Conservation (phyloP, 805 yeast species). For the Lipomyces sp. region DNA sequence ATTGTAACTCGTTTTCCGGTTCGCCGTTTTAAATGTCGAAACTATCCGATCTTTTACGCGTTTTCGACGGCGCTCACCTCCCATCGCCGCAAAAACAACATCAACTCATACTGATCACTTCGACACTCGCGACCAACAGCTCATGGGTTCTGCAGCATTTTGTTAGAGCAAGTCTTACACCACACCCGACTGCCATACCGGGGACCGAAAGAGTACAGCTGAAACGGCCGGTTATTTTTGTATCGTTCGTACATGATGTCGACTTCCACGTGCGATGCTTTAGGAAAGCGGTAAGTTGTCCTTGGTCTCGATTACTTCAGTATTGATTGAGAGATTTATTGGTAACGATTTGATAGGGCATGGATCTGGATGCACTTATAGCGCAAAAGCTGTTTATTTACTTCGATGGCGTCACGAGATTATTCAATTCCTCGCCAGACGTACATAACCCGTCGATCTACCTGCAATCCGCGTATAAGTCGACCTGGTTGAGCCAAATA, state of each 20-base stretch:
- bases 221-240: conserved; percentile 16
- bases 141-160: conserved; percentile 34
- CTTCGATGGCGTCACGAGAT: conserved; percentile 25
- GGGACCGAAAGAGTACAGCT: background rate
- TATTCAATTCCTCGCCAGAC: conserved; percentile 5
- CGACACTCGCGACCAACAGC: conserved; percentile 18
- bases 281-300: conserved; percentile 20
- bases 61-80: conserved; percentile 27
- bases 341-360: conserved; percentile 16
- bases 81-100: conserved; percentile 5
- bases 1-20: no score
- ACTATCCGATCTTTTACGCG: conserved; percentile 24
- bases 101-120: conserved; percentile 16
- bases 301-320: background rate
- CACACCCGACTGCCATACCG: background rate
- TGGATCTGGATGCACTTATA: conserved; percentile 8
- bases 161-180: conserved; percentile 6
- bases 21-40: conserved; percentile 11
- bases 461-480: conserved; percentile 9
- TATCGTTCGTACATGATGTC: conserved; percentile 26
- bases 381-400: conserved; percentile 11
- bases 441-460: conserved; percentile 6
- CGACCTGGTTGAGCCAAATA: conserved; percentile 18
- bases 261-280: conserved; percentile 23
- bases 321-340: background rate